Evolutionary conservation across 495 filamentous ascomycete genomes (phyloP), one percentile per base, ranked within the genome.

Genomic region (Trichoderma erinaceum): DNA sequence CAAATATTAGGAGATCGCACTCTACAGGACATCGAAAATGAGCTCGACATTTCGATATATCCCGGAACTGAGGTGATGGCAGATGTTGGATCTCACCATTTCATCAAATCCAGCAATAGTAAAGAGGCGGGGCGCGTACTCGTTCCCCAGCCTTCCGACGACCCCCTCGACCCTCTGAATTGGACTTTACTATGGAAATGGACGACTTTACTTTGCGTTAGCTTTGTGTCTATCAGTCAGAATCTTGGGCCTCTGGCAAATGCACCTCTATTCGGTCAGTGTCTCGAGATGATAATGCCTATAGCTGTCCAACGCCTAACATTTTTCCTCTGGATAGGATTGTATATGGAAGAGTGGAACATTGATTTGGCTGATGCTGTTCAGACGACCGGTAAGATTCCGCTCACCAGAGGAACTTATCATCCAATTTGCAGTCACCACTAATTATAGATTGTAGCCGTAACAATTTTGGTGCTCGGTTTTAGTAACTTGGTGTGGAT

Each of bases 401-500:
- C 4, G 35, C 35, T 38, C 0, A 7, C 8, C 5, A 38, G 3
- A 38, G 35, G 4, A 10, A 38, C 35, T 38, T 10, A 5, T 38
- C 35, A 38, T 38, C 8, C 35, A 38, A 7, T 38, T 5, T 38
- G 8, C 2, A 38, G 8, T 46, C 4, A 18, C 13, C 18, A 18
- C 43, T 46, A 46, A 46, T 15, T 16, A 46, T 12, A 46, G 43
- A 52, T 18, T 21, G 6, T 18, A 61, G 56, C 25, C 27, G 77
- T 89, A n/a, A 82, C 82, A 50, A 89, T 89, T 69, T 69, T 89
- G 21, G 82, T 88, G 0, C 78, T 89, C 8, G 86, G 87, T 1
- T 89, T 89, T 71, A 86, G 83, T 69, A 89, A 89, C 70, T 89
- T 89, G 75, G 79, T 89, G 69, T 88, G 86, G 74, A 83, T 88